phyloP scores from a whole-genome alignment of 1,284 basidiomycete species.

The Trichosporon ovoides region DNA sequence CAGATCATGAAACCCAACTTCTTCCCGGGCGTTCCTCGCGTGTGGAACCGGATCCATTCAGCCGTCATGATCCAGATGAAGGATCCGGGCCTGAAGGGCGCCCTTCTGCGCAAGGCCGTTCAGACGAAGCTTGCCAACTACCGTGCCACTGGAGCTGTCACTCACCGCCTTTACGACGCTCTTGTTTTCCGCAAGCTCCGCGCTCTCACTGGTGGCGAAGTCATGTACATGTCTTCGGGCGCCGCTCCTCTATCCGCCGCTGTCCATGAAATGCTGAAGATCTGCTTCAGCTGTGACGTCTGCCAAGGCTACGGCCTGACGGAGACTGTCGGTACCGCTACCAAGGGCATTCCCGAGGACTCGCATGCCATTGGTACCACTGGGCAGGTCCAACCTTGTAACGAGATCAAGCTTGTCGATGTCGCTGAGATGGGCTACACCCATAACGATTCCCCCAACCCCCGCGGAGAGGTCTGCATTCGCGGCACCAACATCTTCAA shows the following conservation, averaged over 20 bases:
- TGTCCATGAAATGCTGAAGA: constrained; percentile 48
- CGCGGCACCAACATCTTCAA: constrained; percentile 65
- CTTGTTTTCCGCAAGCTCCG: constrained; percentile 65
- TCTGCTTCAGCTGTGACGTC: constrained; percentile 45
- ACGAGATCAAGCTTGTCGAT: constrained; percentile 80
- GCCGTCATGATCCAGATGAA: constrained; percentile 71
- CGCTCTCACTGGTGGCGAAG: constrained; percentile 42
- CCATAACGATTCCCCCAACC: constrained; percentile 78
- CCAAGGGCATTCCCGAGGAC: constrained; percentile 53
- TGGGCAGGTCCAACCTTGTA: constrained; percentile 67
- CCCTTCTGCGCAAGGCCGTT: constrained; percentile 75
- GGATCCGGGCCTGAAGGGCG: constrained; percentile 73
- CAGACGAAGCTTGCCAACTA: constrained; percentile 72
- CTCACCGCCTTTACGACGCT: constrained; percentile 81
- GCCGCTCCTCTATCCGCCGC: constrained; percentile 44
- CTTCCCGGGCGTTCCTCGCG: constrained; percentile 69
- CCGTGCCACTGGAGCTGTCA: constrained; percentile 62
- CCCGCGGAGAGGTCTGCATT: constrained; percentile 82
- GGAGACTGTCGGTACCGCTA: constrained; percentile 38
- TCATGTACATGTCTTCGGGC: constrained; percentile 43
- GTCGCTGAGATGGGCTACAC: constrained; percentile 84
- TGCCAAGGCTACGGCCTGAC: constrained; percentile 36
- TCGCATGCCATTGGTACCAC: constrained; percentile 65
- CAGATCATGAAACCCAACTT: constrained; percentile 77
- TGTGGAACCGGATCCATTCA: constrained; percentile 52